Conservation (phyloP, 2,329 filamentous ascomycete genomes). For the Grosmannia serpens region DNA sequence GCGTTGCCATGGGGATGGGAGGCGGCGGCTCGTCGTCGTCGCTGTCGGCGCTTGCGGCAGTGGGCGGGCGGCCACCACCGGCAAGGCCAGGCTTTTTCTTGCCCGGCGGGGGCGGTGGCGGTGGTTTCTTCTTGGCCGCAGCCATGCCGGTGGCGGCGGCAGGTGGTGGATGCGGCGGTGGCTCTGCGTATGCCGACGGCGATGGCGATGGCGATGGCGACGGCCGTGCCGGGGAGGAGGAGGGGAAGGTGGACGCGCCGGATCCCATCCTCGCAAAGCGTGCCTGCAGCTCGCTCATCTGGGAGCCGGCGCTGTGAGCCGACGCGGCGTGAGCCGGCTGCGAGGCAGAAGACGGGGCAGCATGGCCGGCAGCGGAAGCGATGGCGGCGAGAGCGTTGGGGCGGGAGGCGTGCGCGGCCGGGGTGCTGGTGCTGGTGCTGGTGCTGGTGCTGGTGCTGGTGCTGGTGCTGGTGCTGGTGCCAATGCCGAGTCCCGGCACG, state of each 20-base stretch:
- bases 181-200: too few species aligned
- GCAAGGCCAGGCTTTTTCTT: constrained; percentile 38
- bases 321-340: constrained; percentile 4
- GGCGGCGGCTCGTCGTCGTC: constrained; percentile 30
- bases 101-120: constrained; percentile 35
- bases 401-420: background rate
- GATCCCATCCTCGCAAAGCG: constrained; percentile 48
- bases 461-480: constrained; percentile 19
- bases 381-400: constrained; percentile 5
- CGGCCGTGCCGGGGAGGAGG: constrained; percentile 35
- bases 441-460: constrained; percentile 46
- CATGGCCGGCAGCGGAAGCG: constrained; percentile 2
- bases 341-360: background rate
- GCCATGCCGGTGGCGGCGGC: constrained; percentile 11
- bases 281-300: constrained; percentile 56
- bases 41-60: background rate
- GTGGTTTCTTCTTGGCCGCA: constrained; percentile 40
- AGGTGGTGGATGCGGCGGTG: background rate
- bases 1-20: constrained; percentile 40
- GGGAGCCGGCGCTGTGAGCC: constrained; percentile 15
- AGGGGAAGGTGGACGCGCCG: constrained; percentile 37
- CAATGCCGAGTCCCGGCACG: constrained; percentile 69
- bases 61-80: constrained; percentile 2
- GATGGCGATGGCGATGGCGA: too few species aligned
- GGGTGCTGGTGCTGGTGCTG: constrained; percentile 7